These are phyloP conservation scores for Chrysoporthe cubensis DNA, from an alignment of 2,329 filamentous ascomycete species.

Conservation along the genomic window DNA sequence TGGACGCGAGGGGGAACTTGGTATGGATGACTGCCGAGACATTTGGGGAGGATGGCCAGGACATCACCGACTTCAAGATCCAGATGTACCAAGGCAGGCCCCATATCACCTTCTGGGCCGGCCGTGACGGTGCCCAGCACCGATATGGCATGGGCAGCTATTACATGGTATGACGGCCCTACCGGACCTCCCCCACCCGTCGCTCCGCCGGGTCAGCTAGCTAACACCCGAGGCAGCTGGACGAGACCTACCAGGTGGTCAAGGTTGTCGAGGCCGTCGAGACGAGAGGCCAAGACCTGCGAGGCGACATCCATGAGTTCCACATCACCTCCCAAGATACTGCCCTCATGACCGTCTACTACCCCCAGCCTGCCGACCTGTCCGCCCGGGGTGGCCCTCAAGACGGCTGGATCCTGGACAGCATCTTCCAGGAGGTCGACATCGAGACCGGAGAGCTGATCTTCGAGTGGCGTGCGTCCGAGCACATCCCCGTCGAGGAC, in stretches of 20 bases:
- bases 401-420: constrained; percentile 40
- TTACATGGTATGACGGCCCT: constrained; percentile 20
- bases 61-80: constrained; percentile 32
- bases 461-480: constrained; percentile 43
- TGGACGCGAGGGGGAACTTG: constrained; percentile 34
- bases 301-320: constrained; percentile 47
- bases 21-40: constrained; percentile 33
- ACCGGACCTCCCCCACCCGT: not conserved
- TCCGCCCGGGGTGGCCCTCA: constrained; percentile 38
- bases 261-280: constrained; percentile 32
- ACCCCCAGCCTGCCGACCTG: constrained; percentile 38
- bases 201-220: not conserved
- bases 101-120: constrained; percentile 42
- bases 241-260: constrained; percentile 29
- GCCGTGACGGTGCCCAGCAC: constrained; percentile 18
- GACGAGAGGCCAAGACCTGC: constrained; percentile 35
- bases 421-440: constrained; percentile 46
- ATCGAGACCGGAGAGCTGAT: constrained; percentile 41
- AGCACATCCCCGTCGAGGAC: constrained; percentile 37
- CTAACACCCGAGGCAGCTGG: constrained; percentile 17
- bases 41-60: constrained; percentile 29
- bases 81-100: constrained; percentile 37
- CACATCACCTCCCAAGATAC: constrained; percentile 45
- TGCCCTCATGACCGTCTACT: constrained; percentile 49
- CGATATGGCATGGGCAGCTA: constrained; percentile 27